Base-by-base conservation (phyloP, 441 rosid genomes). In the Pelargonium citronellum region DNA sequence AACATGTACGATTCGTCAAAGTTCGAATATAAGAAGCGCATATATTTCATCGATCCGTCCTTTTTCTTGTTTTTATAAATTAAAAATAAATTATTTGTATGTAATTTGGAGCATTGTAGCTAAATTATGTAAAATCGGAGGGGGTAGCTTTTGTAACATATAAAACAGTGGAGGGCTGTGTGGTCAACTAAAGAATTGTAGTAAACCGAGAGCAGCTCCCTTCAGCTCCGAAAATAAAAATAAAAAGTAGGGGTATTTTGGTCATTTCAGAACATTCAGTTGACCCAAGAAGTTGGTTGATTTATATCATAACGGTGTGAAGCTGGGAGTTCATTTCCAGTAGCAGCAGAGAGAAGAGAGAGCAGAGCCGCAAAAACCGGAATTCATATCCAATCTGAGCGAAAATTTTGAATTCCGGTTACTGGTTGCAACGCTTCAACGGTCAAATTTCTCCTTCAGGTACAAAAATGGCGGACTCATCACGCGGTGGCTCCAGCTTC, bases 401-500 rank as follows among this genome's bases (percentile, higher is more conserved):
- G 37, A 30, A 30, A n/a, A 2, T 51, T 51, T 51, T 0, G 5
- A 13, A n/a, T 16, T 51, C 58, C 15, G 58, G 58, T 51, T 51
- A 13, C 58, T 51, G 19, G 58, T n/a, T 4, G 19, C 17, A 13
- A n/a, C 5, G 0, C 19, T 51, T 68, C 22, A 64, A 69, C 66
- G 5, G 20, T 60, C 15, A 4, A 2, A 64, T 71, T 34, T 71
- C 80, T 17, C 22, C 12, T 15, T 10, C 12, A 20, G 65, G 5
- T n/a, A 1, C 37, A 30, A 22, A 49, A 69, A 92, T 92, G 96
- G 91, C 78, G 67, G 85, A 80, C 53, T 67, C 80, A 64, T 64
- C 87, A 20, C 81, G 62, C 61, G 82, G 77, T 47, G 84, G 87
- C 16, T 84, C 97, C 22, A 80, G 83, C 80, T 93, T 84, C 85